phyloP scores from a whole-genome alignment of 768 basidiomycete species.

The Boletus pseudo-olivaceus region DNA sequence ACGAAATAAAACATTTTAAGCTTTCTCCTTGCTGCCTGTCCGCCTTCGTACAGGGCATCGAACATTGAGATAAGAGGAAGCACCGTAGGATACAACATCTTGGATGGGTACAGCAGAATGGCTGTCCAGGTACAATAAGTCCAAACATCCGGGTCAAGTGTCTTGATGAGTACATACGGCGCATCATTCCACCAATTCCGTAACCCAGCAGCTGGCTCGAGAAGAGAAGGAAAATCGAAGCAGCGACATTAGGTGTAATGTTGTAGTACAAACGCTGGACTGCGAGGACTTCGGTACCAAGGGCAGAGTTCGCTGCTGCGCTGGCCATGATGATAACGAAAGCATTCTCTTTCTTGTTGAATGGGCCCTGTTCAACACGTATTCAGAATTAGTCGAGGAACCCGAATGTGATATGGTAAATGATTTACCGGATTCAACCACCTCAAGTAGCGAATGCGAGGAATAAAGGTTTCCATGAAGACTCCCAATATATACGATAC shows the following conservation, averaged over 20 bases:
- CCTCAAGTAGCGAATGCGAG: constrained; percentile 40
- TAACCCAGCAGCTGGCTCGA: constrained; percentile 42
- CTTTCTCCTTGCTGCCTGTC: constrained; percentile 37
- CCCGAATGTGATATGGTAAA: neutral
- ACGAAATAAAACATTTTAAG: constrained; percentile 30
- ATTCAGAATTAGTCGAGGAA: neutral
- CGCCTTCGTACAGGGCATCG: constrained; percentile 40
- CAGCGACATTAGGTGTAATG: constrained; percentile 44
- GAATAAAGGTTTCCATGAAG: constrained; percentile 44
- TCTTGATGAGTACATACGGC: constrained; percentile 31
- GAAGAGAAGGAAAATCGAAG: constrained; percentile 46
- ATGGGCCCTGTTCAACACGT: constrained; percentile 39
- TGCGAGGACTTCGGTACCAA: constrained; percentile 53
- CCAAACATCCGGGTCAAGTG: neutral
- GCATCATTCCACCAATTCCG: constrained; percentile 52
- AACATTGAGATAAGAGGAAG: constrained; percentile 25
- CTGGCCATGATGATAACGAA: constrained; percentile 56
- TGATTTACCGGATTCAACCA: constrained; percentile 48
- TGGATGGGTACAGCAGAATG: constrained; percentile 41
- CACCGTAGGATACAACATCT: constrained; percentile 39
- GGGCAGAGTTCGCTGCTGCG: constrained; percentile 52
- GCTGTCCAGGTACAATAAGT: constrained; percentile 4
- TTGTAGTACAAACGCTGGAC: constrained; percentile 54
- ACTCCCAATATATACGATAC: constrained; percentile 50
- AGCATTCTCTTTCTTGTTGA: constrained; percentile 60